Evolutionary conservation across 2,329 filamentous ascomycete genomes (phyloP), one percentile per base, ranked within the genome.

Genomic region (Tolypocladium guangdongense): DNA sequence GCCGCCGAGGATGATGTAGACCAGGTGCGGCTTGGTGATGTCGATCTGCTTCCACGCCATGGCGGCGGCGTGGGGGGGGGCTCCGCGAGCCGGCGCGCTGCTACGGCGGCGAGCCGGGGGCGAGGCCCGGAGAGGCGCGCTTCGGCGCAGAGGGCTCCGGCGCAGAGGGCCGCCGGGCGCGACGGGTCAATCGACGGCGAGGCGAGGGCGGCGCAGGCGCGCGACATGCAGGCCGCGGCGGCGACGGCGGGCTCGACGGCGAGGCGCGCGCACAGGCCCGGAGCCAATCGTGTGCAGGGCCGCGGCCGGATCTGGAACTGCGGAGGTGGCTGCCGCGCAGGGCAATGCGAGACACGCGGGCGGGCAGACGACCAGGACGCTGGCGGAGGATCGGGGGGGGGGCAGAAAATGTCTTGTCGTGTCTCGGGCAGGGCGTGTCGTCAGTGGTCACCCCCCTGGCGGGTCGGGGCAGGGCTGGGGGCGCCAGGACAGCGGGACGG

Each of bases 1-100:
- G 69, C 92, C 93, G 64, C 93, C 93, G 54, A 99, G 78, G 72
- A 99, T 96, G 73, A 97, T 90, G 73, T 99, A 99, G 60, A 95
- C 93, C 88, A 97, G 72, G 78, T 99, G 93, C 64, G 93, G 89
- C 77, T 86, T 88, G 73, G 95, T 96, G 74, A 97, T 85, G 57
- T 84, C 84, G 52, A 92, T 78, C 62, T 91, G 86, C 49, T 86
- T 80, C 87, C 87, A 91, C 57, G 84, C 84, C 87, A 90, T 90
- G 35, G 47, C 59, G 61, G 33, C 52, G 30, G 16, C 27, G 27
- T 4, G 3, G 27, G 6, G 3, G 27, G 27, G 27, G 27, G 3
- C 6, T 27, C 27, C 6, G 3, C 27, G 3, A 4, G 27, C 27
- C 27, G 6, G 3, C 27, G 27, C 27, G 27, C 6, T 3, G 27